A percentile compares a stretch with the other conserved stretches of the same genome.
Evolutionary conservation across 192 early-diverging fungal species (phyloP).

Genomic region (Coemansia sp.): DNA sequence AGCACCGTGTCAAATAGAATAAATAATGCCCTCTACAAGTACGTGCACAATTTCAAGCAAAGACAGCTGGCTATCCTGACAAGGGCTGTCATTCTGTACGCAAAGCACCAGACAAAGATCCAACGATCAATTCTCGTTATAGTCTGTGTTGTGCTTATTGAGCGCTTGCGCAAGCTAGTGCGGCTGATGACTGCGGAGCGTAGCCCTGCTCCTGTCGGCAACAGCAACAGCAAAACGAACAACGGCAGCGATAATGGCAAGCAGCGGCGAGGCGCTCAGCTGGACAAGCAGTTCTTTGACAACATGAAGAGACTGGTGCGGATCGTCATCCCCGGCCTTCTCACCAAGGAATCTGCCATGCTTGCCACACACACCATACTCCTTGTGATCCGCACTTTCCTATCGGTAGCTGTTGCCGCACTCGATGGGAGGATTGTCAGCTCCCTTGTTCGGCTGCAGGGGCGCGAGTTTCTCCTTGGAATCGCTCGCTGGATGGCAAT

Average conservation of each 20-base stretch:
- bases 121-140: conserved; percentile 36
- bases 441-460: conserved; percentile 60
- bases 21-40: conserved; percentile 28
- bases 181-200: conserved; percentile 37
- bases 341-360: conserved; percentile 84
- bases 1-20: conserved; percentile 30
- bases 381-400: conserved; percentile 82
- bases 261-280: conserved; percentile 28
- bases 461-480: conserved; percentile 79
- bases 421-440: conserved; percentile 71
- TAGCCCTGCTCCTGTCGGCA: background rate
- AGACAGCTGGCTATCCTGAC: conserved; percentile 34
- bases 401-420: conserved; percentile 89
- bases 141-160: conserved; percentile 25
- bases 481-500: conserved; percentile 92
- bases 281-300: conserved; percentile 59
- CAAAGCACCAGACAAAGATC: conserved; percentile 38
- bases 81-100: conserved; percentile 29
- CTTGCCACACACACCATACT: conserved; percentile 83
- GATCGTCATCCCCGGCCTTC: conserved; percentile 84
- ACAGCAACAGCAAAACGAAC: background rate
- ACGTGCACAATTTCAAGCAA: conserved; percentile 32
- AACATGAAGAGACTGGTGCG: conserved; percentile 70
- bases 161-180: conserved; percentile 35
- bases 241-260: background rate